phyloP scores from a whole-genome alignment of 2,329 filamentous ascomycete genomes.

The Aaosphaeria arxii region DNA sequence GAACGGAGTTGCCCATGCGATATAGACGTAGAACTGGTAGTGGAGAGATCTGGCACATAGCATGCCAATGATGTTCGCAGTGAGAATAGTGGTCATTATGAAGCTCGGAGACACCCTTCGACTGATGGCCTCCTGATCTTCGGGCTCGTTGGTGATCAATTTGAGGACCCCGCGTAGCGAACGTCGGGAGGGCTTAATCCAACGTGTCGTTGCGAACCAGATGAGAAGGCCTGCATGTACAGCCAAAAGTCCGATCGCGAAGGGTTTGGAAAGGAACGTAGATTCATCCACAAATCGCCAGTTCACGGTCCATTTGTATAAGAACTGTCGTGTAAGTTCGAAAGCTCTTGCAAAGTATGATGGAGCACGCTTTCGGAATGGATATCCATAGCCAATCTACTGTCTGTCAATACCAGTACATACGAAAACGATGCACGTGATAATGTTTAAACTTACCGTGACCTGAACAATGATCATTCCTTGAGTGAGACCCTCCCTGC shows the following conservation, averaged over 20 bases:
- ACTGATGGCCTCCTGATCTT: slow-evolving; percentile 56
- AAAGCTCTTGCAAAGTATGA: slow-evolving; percentile 83
- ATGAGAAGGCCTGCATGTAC: slow-evolving; percentile 65
- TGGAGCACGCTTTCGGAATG: slow-evolving; percentile 65
- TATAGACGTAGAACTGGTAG: slow-evolving; percentile 93
- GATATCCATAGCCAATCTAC: slow-evolving; percentile 58
- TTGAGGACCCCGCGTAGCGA: slow-evolving; percentile 55
- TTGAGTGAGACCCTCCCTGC: slow-evolving; percentile 63
- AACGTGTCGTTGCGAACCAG: slow-evolving; percentile 64
- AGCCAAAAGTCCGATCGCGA: slow-evolving; percentile 65
- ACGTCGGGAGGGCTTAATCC: slow-evolving; percentile 67
- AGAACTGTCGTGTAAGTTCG: slow-evolving; percentile 84
- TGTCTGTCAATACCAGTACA: not conserved
- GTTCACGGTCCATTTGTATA: slow-evolving; percentile 99
- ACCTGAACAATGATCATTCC: slow-evolving; percentile 71
- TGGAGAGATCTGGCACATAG: slow-evolving; percentile 85
- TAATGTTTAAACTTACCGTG: slow-evolving; percentile 57
- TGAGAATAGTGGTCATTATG: slow-evolving; percentile 72
- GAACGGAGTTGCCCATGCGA: slow-evolving; percentile 85
- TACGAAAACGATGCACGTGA: not conserved
- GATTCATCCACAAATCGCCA: slow-evolving; percentile 94
- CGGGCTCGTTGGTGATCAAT: slow-evolving; percentile 44
- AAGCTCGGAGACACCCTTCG: slow-evolving; percentile 66
- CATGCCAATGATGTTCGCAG: slow-evolving; percentile 74
- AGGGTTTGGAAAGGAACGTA: slow-evolving; percentile 68